These are phyloP conservation scores for Excoecaria cochinchinensis DNA, from an alignment of 345 rosid genomes.

Conservation along the genomic window DNA sequence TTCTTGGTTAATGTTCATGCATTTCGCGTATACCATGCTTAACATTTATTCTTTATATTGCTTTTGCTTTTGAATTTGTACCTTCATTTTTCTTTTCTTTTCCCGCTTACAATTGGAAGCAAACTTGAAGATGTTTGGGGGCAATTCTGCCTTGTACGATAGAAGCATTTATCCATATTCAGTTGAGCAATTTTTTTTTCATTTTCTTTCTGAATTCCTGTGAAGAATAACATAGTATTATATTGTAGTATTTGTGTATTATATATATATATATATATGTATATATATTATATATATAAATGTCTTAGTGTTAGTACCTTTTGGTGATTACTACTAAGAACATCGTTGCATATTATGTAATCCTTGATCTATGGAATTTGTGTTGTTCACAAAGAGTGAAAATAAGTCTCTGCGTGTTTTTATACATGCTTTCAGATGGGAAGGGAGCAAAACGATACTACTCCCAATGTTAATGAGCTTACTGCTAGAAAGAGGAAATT, in stretches of 20 bases:
- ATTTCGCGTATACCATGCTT: neutral
- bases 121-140: neutral
- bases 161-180: neutral
- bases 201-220: neutral
- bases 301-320: neutral
- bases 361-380: neutral
- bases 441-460: conserved; percentile 37
- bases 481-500: conserved; percentile 12
- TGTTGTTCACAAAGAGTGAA: neutral
- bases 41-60: neutral
- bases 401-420: conserved; percentile 4
- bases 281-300: too few species aligned
- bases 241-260: neutral
- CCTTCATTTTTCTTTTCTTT: neutral
- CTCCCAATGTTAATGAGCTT: conserved; percentile 29
- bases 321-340: neutral
- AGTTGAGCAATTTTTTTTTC: neutral
- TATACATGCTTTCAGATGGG: conserved; percentile 52
- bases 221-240: neutral
- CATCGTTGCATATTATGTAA: neutral
- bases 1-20: neutral
- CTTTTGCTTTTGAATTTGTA: neutral
- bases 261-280: neutral
- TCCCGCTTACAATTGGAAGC: neutral
- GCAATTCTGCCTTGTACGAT: neutral